phyloP scores from a whole-genome alignment of 371 early-diverging fungal species.

The Syncephalastrum racemosum region DNA sequence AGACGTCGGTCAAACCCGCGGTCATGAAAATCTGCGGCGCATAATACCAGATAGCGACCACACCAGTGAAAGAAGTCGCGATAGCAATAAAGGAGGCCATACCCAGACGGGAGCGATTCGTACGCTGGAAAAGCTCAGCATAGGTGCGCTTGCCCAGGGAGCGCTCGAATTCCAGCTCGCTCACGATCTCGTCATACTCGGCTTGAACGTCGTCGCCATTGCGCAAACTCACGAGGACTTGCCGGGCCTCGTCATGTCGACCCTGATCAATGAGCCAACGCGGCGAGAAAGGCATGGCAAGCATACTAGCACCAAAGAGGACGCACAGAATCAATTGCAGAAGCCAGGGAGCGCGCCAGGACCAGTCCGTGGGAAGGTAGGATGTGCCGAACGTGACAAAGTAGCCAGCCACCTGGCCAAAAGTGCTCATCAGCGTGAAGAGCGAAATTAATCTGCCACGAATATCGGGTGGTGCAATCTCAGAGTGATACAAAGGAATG shows the following conservation, averaged over 20 bases:
- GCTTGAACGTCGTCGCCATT: conserved; percentile 16
- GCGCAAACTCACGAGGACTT: conserved; percentile 42
- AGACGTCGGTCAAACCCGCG: conserved; percentile 34
- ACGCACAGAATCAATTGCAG: conserved; percentile 31
- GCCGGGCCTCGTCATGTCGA: conserved; percentile 46
- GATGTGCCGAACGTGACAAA: conserved; percentile 51
- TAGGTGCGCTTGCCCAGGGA: conserved; percentile 42
- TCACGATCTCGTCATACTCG: conserved; percentile 35
- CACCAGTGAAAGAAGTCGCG: conserved; percentile 66
- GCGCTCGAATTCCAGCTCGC: conserved; percentile 41
- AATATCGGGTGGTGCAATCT: conserved; percentile 76
- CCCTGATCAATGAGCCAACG: conserved; percentile 59
- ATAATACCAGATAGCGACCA: conserved; percentile 57
- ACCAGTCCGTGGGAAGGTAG: conserved; percentile 34
- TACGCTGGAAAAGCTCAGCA: conserved; percentile 36
- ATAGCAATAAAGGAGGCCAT: conserved; percentile 49
- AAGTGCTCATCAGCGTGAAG: conserved; percentile 33
- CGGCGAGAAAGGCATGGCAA: conserved; percentile 50
- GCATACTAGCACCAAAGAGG: conserved; percentile 12
- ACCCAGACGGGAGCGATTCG: conserved; percentile 39
- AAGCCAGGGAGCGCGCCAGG: conserved; percentile 43
- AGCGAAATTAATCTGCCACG: conserved; percentile 50
- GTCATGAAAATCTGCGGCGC: conserved; percentile 40
- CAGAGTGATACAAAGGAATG: conserved; percentile 38
- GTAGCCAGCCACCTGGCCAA: conserved; percentile 47